Percentiles rank a stretch among this genome's conserved stretches.
These are phyloP conservation scores for Thielaviopsis punctulata DNA, from an alignment of 2,329 filamentous ascomycete species.

Conservation along the genomic window DNA sequence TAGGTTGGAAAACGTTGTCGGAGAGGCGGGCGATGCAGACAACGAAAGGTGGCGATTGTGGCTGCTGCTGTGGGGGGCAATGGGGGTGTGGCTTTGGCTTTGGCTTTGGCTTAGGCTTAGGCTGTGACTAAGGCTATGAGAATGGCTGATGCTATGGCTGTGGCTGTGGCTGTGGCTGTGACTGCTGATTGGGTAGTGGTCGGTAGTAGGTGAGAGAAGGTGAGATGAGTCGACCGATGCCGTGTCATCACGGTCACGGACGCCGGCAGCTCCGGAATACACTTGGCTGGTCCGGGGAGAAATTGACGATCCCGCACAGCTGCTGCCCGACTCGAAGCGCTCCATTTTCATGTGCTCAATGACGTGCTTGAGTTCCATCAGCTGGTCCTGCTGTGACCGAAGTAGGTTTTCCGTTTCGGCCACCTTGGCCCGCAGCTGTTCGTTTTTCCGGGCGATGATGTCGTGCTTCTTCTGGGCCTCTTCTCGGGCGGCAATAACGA, in stretches of 20 bases:
- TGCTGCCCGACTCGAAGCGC: constrained; percentile 52
- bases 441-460: constrained; percentile 63
- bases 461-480: constrained; percentile 78
- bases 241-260: constrained; percentile 21
- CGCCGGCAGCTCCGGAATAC: constrained; percentile 28
- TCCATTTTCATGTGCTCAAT: constrained; percentile 73
- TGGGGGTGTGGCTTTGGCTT: background rate
- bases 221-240: constrained; percentile 18
- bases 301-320: constrained; percentile 47
- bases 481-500: constrained; percentile 75
- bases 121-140: constrained; percentile 15
- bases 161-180: too few species aligned
- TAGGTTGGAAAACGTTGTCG: constrained; percentile 63
- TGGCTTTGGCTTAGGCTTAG: background rate
- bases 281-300: constrained; percentile 61
- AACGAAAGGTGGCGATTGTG: constrained; percentile 10
- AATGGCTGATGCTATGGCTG: too few species aligned
- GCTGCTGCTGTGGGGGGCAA: background rate
- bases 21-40: constrained; percentile 35
- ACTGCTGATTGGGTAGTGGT: background rate
- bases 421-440: constrained; percentile 71
- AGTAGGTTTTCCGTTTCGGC: constrained; percentile 74
- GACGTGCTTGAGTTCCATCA: constrained; percentile 76
- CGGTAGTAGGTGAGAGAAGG: constrained; percentile 6
- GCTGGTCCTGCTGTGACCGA: constrained; percentile 80